Evolutionary conservation across 805 yeast species (phyloP), one percentile per base, ranked within the genome.

Genomic region (Ogataea degrootiae): DNA sequence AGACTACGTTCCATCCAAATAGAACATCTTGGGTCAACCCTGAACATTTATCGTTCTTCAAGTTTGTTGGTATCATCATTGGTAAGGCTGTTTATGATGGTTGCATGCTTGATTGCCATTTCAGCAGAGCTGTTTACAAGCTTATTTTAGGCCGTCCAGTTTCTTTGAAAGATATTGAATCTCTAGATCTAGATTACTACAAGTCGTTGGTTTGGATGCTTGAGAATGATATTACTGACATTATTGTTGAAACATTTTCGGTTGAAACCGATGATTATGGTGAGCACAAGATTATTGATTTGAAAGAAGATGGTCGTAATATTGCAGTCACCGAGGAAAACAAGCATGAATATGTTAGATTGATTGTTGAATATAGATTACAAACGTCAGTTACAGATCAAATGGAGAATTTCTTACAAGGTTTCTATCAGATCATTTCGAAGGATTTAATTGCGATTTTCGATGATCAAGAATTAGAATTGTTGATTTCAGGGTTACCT

Each of bases 201-300:
- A 92, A 91, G 65, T 88, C 97, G 2, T 70, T 94, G 59, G 76
- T 84, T 60, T 94, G 99, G 99, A 94, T 94, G 87, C 46, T 44
- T 39, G 46, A 44, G 19, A 39, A 44, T 26, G 46, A 44, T 34
- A 44, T 44, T 16, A 44, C 98, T 0, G 98, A 91, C 65, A 84
- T 94, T 36, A 87, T 94, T 48, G 90, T 89, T 21, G 99, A 94
- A 65, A 92, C 95, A 6, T 94, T 94, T 63, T 85, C 96, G 11
- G 88, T 94, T 21, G 97, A 90, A 56, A 79, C 94, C 1, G 96
- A 90, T 61, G 97, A 90, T 59, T 92, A 86, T 60, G 98, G 97
- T 47, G 96, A 86, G 59, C 90, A 83, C 58, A 87, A 86, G 61
- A 71, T 80, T 12, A 79, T 91, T 53, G 98, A 94, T 59, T 75